Conservation (phyloP, 257 asterid genomes). For the Misopates orontium region DNA sequence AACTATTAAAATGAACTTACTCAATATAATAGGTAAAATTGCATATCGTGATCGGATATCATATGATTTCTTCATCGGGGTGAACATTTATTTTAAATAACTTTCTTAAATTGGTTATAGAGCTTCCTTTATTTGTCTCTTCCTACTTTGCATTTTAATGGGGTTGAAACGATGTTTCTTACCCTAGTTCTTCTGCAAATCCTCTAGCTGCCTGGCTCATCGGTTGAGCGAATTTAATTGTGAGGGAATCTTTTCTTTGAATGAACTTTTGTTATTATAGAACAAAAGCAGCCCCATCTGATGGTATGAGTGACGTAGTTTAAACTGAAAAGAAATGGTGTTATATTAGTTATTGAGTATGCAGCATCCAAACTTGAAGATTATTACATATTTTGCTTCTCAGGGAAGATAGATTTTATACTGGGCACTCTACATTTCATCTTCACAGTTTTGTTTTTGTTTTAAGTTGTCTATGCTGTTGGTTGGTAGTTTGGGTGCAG, state of each 20-base stretch:
- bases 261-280: neutral
- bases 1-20: neutral
- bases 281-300: neutral
- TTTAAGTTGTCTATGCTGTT: neutral
- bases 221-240: neutral
- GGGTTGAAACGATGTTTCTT: neutral
- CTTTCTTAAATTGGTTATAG: neutral
- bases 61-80: too few relatives aligned
- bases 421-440: conserved; percentile 11
- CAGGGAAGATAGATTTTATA: neutral
- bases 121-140: neutral
- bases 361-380: neutral
- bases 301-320: neutral
- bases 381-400: neutral
- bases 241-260: neutral
- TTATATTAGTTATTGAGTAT: conserved; percentile 4
- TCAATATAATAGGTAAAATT: neutral
- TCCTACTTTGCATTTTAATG: conserved; percentile 1
- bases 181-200: conserved; percentile 3
- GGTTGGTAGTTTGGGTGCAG: conserved; percentile 13
- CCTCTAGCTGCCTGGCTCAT: neutral
- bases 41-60: neutral
- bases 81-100: neutral
- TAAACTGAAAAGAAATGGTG: conserved; percentile 5
- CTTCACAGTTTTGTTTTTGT: conserved; percentile 4